Evolutionary conservation across 2,329 filamentous ascomycete genomes (phyloP), one percentile per base, ranked within the genome.

Genomic region (Pezizomycotina sp.): DNA sequence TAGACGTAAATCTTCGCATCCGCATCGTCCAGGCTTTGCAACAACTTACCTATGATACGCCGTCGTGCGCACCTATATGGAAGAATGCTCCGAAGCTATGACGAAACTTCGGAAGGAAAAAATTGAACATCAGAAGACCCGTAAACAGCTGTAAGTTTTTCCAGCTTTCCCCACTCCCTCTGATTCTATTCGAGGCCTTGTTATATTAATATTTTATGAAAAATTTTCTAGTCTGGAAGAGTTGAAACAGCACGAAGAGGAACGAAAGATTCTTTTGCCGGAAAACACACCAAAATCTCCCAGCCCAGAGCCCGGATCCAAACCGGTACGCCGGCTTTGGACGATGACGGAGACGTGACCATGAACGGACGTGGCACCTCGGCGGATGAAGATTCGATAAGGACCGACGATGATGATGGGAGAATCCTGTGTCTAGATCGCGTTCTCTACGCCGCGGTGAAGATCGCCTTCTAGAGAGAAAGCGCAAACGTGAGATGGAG

Each of bases 21-120:
- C 69, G 74, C 47, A 77, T 76, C 14, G 64, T 98, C 28, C 78
- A 93, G 54, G 77, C 91, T 22, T 70, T 93, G 37, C 82, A 81
- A 55, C 74, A 86, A 63, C 64, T 95, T 43, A 84, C 80, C 2
- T 67, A 84, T 37, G 77, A 83, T 52, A 93, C 89, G 0, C 84
- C 82, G 54, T 78, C 2, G 70, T 95, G 48, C 75, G 86, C 34
- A 75, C 72, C 10, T 92, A 91, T 54, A 77, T 98, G 64, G 82
- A 92, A 48, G 77, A 86, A 45, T 92, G 84, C 59, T 82, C 78
- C 47, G 80, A 86, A 53, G 79, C 82, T 35, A 93, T 95, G 84
- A 98, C 89, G 2, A 72, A 74, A 36, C 82, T 91, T 53, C 75
- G 89, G 31, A 98, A 98, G 58, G 79, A 91, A 55, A 93, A 92